phyloP scores from a whole-genome alignment of 352 stramenopile species.

The Pythium guiyangense region DNA sequence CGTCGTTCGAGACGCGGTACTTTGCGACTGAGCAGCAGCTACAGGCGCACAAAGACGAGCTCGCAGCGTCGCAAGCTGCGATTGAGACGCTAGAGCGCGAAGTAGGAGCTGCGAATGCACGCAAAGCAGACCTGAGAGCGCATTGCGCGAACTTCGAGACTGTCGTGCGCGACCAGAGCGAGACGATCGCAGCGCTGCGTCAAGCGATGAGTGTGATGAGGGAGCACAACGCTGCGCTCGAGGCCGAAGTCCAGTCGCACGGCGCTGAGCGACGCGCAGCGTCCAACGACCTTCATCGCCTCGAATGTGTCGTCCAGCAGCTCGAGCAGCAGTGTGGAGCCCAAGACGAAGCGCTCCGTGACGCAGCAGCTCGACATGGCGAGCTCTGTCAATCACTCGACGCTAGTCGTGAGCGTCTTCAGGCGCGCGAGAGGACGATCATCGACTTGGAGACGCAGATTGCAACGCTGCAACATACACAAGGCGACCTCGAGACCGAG shows the following conservation, averaged over 20 bases:
- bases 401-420: neutral
- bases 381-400: neutral
- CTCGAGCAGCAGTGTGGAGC: neutral
- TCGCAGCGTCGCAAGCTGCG: neutral
- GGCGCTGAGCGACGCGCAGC: neutral
- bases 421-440: neutral
- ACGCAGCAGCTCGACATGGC: neutral
- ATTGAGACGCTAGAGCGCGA: neutral
- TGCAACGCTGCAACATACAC: too few species aligned
- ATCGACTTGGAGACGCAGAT: neutral
- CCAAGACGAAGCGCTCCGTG: neutral
- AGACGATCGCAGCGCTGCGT: neutral
- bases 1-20: conserved; percentile 66
- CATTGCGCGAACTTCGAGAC: neutral
- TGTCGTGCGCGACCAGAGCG: neutral
- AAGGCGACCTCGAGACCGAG: neutral
- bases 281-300: neutral
- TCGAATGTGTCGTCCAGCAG: neutral
- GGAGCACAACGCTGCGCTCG: conserved; percentile 1
- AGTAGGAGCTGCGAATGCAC: neutral
- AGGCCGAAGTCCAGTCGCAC: conserved; percentile 2
- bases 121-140: neutral
- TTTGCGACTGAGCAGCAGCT: conserved; percentile 39
- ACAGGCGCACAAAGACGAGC: conserved; percentile 5
- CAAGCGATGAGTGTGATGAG: neutral